phyloP scores from a whole-genome alignment of 176 grass and related monocot species.

The Pontederia crassipes region DNA sequence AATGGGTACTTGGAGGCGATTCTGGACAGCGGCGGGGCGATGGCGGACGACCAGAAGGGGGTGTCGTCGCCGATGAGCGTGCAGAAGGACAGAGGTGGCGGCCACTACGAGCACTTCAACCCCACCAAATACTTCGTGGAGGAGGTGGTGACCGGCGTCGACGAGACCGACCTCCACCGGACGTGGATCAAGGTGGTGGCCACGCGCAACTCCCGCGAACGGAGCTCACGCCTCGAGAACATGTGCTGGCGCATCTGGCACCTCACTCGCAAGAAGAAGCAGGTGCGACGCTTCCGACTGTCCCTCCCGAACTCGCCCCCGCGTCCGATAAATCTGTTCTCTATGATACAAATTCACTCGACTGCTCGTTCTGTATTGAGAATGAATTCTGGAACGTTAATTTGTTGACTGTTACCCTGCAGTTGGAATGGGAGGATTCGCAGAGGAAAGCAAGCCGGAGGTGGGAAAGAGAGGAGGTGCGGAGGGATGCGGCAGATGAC shows the following conservation, averaged over 20 bases:
- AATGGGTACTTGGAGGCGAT: constrained; percentile 33
- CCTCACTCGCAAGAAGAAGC: constrained; percentile 78
- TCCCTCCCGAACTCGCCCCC: too few species aligned
- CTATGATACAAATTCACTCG: not conserved
- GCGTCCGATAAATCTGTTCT: not conserved
- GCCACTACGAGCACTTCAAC: constrained; percentile 36
- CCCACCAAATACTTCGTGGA: constrained; percentile 71
- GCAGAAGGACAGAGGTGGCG: constrained; percentile 22
- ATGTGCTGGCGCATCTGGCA: constrained; percentile 92
- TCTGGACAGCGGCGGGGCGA: constrained; percentile 11
- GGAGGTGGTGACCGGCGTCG: constrained; percentile 72
- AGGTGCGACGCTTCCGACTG: constrained; percentile 20
- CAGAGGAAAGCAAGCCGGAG: constrained; percentile 26
- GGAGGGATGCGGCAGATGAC: constrained; percentile 35
- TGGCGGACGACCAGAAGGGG: constrained; percentile 31
- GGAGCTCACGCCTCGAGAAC: constrained; percentile 69
- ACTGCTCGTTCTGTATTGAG: too few species aligned
- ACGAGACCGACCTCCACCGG: constrained; percentile 69
- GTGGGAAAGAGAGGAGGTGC: constrained; percentile 48
- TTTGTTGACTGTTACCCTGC: constrained; percentile 3
- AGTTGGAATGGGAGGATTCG: constrained; percentile 62
- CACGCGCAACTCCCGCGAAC: constrained; percentile 49
- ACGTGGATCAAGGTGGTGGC: constrained; percentile 60
- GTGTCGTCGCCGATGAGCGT: constrained; percentile 40
- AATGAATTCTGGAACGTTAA: not conserved